These are phyloP conservation scores for Penicillium verhagenii DNA, from an alignment of 495 filamentous ascomycete species.

Conservation along the genomic window DNA sequence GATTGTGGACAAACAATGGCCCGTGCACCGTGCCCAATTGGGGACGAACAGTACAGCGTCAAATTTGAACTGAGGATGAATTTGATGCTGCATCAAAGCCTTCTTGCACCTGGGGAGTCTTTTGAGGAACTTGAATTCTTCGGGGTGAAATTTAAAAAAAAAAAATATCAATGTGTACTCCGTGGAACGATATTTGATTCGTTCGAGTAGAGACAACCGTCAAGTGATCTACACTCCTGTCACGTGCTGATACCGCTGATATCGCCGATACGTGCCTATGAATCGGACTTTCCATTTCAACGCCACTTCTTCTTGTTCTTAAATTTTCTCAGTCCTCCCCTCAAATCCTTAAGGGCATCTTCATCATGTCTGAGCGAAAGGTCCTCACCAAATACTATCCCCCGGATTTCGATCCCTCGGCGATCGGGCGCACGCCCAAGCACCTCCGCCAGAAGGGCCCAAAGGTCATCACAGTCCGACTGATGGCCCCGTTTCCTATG, in stretches of 20 bases:
- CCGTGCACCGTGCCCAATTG: constrained; percentile 15
- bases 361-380: constrained; percentile 89
- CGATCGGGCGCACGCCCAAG: constrained; percentile 73
- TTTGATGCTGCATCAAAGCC: neutral
- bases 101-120: no score
- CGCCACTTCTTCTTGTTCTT: neutral
- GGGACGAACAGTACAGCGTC: neutral
- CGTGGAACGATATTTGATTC: no score
- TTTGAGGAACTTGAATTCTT: no score
- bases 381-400: constrained; percentile 87
- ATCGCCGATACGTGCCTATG: neutral
- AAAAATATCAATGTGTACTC: no score
- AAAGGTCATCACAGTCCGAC: constrained; percentile 83
- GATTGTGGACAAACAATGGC: constrained; percentile 26
- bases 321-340: neutral
- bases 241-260: constrained; percentile 16
- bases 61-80: neutral
- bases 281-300: neutral
- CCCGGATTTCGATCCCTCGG: constrained; percentile 93
- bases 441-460: constrained; percentile 58
- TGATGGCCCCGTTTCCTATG: constrained; percentile 97
- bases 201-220: neutral
- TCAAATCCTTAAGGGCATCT: neutral
- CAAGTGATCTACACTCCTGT: neutral
- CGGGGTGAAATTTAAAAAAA: no score